Conservation (phyloP, 257 asterid species). For the Solanum bulbocastanum region DNA sequence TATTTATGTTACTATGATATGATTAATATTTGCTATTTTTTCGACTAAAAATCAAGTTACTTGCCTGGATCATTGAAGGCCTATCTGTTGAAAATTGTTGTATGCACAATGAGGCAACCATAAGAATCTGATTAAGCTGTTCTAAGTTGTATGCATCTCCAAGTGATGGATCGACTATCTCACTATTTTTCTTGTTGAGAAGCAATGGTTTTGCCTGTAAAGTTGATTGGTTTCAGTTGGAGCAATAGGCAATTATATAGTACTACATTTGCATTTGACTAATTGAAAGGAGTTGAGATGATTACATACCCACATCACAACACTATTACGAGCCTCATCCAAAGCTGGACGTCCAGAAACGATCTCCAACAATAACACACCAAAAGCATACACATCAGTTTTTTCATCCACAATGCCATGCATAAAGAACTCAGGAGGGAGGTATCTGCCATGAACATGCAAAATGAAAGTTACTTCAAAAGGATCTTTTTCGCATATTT, state of each 20-base stretch:
- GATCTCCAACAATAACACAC: slow-evolving; percentile 74
- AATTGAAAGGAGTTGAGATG: background rate
- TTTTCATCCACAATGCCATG: slow-evolving; percentile 91
- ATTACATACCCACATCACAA: slow-evolving; percentile 90
- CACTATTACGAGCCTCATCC: slow-evolving; percentile 62
- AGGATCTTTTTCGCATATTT: background rate
- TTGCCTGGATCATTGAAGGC: slow-evolving; percentile 86
- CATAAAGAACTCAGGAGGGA: slow-evolving; percentile 95
- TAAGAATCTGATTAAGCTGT: slow-evolving; percentile 45
- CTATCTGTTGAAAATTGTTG: slow-evolving; percentile 61
- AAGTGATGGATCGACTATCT: slow-evolving; percentile 65
- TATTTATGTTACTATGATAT: background rate
- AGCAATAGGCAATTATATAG: background rate
- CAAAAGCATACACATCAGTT: slow-evolving; percentile 91
- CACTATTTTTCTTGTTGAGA: slow-evolving; percentile 28
- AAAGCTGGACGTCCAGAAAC: slow-evolving; percentile 87
- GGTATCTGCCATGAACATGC: slow-evolving; percentile 47
- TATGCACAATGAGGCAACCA: slow-evolving; percentile 71
- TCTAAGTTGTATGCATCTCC: slow-evolving; percentile 49
- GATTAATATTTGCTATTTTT: background rate
- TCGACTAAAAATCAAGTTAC: background rate
- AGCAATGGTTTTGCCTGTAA: slow-evolving; percentile 83
- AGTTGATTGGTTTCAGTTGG: background rate
- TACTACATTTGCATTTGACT: background rate
- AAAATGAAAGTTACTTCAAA: background rate